Percentiles rank a stretch among this genome's conserved stretches.
These are phyloP conservation scores for Tetratostichococcus sp. DNA, from an alignment of 139 green algal genomes.

Conservation along the genomic window DNA sequence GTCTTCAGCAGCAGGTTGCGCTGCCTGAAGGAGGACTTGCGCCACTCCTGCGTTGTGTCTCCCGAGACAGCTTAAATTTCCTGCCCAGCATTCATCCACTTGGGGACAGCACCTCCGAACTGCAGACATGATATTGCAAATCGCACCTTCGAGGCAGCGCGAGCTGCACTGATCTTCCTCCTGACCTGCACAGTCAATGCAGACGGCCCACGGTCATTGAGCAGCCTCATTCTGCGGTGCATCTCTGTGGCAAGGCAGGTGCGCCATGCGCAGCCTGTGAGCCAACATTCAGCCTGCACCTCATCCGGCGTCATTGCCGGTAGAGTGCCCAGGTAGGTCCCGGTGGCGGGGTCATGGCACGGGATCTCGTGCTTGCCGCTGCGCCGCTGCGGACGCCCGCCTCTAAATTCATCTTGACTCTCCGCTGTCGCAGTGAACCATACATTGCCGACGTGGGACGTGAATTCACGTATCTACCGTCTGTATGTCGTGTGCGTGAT, in stretches of 20 bases:
- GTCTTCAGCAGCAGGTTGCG: constrained; percentile 70
- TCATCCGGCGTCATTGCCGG: constrained; percentile 72
- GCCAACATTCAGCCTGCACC: constrained; percentile 14
- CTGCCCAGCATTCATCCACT: no score
- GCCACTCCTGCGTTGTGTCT: constrained; percentile 52
- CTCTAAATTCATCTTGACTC: background rate
- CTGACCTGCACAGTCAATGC: constrained; percentile 23
- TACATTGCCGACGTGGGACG: background rate
- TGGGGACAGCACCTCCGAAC: no score
- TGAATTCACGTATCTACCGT: no score
- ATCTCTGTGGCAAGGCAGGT: no score
- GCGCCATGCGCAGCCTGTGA: no score
- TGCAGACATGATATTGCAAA: background rate
- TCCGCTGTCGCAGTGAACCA: background rate
- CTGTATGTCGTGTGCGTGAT: no score
- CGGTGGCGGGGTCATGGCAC: constrained; percentile 85
- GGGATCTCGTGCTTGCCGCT: constrained; percentile 46
- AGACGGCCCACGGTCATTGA: no score
- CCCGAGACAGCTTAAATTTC: no score
- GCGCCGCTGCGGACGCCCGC: background rate
- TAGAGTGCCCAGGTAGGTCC: constrained; percentile 76
- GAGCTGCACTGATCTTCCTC: constrained; percentile 3
- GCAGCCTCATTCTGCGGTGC: no score
- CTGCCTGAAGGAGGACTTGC: constrained; percentile 67
- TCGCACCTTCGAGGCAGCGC: background rate